Evolutionary conservation across 2,329 filamentous ascomycete species (phyloP), one percentile per base, ranked within the genome.

Genomic region (Clarireedia paspali): DNA sequence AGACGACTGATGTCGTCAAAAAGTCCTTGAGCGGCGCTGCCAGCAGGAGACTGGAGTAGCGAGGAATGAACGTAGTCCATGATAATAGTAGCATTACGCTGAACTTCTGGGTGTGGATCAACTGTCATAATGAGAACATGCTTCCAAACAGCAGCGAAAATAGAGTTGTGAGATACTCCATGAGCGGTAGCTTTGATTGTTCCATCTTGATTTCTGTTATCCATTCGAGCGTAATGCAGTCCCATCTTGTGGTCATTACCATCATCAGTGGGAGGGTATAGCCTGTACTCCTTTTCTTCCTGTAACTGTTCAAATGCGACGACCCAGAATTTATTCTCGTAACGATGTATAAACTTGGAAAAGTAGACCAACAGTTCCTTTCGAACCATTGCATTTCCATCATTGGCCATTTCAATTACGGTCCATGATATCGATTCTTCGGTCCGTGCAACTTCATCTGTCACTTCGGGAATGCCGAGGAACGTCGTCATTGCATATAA

Each of bases 101-200:
- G 88, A 36, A 97, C 89, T 67, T 97, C 92, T 1, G 92, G 91
- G 67, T 96, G 91, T 42, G 94, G 92, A 68, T 99, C 94, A 17
- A 95, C 89, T 46, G 90, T 92, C 70, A 97, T 79, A 60, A 95
- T 89, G 57, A 96, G 76, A 45, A 95, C 79, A 66, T 96, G 89
- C 70, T 95, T 94, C 94, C 94, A 99, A 60, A 95, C 87, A 1
- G 91, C 88, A 30, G 91, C 87, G 70, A 95, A 96, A 17, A 96
- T 88, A 0, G 91, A 96, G 67, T 95, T 94, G 61, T 89, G 85
- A 12, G 91, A 90, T 10, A 89, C 71, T 1, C 82, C 80, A 46
- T 82, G 78, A 2, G 79, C 76, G 2, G 74, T 67, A 26, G 76
- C 73, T 66, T 81, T 82, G 68, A 83, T 80, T 5, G 74, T 77